Conservation (phyloP, 306 rosid genomes). For the Mucuna pruriens region DNA sequence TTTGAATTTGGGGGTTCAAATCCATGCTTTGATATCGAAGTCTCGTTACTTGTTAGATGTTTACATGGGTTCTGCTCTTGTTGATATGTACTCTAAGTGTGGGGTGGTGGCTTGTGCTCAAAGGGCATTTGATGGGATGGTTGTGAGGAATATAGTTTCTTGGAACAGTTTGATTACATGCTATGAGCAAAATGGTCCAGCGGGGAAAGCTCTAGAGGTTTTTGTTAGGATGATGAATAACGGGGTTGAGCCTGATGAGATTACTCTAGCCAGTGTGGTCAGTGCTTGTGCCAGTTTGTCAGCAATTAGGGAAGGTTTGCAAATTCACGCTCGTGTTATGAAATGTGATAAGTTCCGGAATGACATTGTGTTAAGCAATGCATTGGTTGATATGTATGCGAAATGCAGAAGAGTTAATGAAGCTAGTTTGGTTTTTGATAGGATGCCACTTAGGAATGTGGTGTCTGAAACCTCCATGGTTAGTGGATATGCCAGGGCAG, state of each 20-base stretch:
- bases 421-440: slow-evolving; percentile 58
- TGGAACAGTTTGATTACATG: slow-evolving; percentile 74
- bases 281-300: slow-evolving; percentile 64
- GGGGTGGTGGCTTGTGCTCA: slow-evolving; percentile 55
- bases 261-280: slow-evolving; percentile 66
- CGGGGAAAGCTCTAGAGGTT: slow-evolving; percentile 51
- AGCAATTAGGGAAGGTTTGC: slow-evolving; percentile 59
- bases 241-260: slow-evolving; percentile 59
- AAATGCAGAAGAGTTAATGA: slow-evolving; percentile 54
- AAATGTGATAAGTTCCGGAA: slow-evolving; percentile 45
- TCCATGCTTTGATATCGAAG: slow-evolving; percentile 54
- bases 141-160: slow-evolving; percentile 56
- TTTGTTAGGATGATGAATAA: slow-evolving; percentile 57
- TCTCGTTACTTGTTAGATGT: slow-evolving; percentile 44
- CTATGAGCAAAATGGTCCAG: slow-evolving; percentile 70
- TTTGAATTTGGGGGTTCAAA: slow-evolving; percentile 57
- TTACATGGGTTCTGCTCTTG: slow-evolving; percentile 61
- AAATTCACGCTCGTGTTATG: slow-evolving; percentile 56
- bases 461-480: slow-evolving; percentile 69
- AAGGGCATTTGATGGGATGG: slow-evolving; percentile 58
- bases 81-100: slow-evolving; percentile 66
- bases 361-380: slow-evolving; percentile 61
- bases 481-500: slow-evolving; percentile 62
- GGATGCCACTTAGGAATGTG: slow-evolving; percentile 59
- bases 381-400: slow-evolving; percentile 70